A percentile compares a stretch with the other conserved stretches of the same genome.
Conservation (phyloP, 2,329 filamentous ascomycete species). For the Podosphaera xanthii region DNA sequence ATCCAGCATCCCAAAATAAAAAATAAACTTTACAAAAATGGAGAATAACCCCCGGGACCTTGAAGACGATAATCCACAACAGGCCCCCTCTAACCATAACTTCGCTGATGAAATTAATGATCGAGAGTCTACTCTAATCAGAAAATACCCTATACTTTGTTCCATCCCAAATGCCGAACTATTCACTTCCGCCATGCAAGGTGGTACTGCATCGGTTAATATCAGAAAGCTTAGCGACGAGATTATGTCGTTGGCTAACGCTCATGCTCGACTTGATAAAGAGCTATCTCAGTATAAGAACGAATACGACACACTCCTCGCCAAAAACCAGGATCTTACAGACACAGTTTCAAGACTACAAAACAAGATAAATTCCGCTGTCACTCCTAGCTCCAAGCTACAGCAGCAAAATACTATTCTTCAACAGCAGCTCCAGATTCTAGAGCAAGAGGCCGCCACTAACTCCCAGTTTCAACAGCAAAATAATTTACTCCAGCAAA, state of each 20-base stretch:
- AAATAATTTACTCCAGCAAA: too few relatives aligned
- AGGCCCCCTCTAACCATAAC: neutral
- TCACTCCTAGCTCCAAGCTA: too few relatives aligned
- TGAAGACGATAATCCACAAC: neutral
- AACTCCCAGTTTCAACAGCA: too few relatives aligned
- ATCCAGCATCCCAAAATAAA: constrained; percentile 5
- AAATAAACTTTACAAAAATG: neutral
- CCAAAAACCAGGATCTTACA: neutral
- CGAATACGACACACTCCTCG: neutral
- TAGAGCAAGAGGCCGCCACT: too few relatives aligned
- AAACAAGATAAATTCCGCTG: neutral
- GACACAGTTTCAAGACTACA: neutral
- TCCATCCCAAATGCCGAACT: neutral
- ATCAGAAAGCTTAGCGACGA: neutral
- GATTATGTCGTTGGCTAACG: neutral
- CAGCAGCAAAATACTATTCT: too few relatives aligned
- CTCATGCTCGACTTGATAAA: neutral
- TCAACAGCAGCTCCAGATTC: too few relatives aligned
- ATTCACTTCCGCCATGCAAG: neutral
- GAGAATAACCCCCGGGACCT: neutral
- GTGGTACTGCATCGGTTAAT: neutral
- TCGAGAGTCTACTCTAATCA: neutral
- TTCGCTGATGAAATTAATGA: neutral
- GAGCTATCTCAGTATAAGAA: neutral
- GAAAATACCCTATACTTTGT: neutral